Conservation (phyloP, 78 protist genomes). For the Dictyostelium discoideum region DNA sequence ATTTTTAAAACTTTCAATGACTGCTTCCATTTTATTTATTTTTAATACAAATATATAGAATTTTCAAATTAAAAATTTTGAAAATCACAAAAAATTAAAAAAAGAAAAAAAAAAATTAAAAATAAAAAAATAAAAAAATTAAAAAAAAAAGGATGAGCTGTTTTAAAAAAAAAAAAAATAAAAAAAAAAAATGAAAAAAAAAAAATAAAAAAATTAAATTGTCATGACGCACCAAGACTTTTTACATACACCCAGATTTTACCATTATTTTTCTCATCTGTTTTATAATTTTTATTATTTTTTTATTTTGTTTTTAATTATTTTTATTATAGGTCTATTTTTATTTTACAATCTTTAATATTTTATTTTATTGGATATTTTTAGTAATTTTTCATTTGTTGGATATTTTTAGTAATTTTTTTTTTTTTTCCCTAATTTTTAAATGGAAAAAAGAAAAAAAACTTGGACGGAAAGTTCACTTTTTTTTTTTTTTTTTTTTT, state of each 20-base stretch:
- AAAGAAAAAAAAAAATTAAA: not conserved
- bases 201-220: not conserved
- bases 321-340: too few relatives aligned
- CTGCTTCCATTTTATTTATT: constrained; percentile 4
- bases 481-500: too few relatives aligned
- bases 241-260: not conserved
- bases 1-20: not conserved
- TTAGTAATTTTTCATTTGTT: not conserved
- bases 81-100: not conserved
- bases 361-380: not conserved
- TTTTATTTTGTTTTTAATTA: not conserved
- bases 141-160: not conserved
- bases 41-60: not conserved
- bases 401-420: not conserved
- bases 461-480: not conserved
- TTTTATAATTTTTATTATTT: not conserved
- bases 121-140: not conserved
- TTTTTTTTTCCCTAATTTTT: not conserved
- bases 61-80: not conserved
- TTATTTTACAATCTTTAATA: not conserved
- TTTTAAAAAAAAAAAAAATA: not conserved
- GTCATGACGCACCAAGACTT: not conserved
- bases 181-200: not conserved
- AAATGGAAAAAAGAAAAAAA: not conserved
- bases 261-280: not conserved